A percentile compares a stretch with the other conserved stretches of the same genome.
phyloP scores from a whole-genome alignment of 768 basidiomycete species.

The Lactarius tabidus region DNA sequence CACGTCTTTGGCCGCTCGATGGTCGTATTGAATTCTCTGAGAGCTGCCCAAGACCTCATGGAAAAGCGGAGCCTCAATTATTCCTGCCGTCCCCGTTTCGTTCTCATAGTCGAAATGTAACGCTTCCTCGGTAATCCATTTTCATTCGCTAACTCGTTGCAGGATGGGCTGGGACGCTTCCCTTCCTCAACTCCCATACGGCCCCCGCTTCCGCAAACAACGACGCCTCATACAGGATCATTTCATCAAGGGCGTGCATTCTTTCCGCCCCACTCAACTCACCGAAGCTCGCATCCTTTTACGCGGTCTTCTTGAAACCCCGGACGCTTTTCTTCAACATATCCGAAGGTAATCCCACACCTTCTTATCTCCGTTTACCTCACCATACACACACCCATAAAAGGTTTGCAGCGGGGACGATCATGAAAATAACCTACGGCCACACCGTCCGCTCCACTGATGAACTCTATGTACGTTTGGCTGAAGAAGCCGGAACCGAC shows the following conservation, averaged over 20 bases:
- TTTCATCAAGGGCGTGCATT: constrained; percentile 24
- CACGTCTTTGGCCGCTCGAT: constrained; percentile 31
- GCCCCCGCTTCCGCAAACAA: constrained; percentile 31
- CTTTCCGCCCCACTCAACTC: constrained; percentile 29
- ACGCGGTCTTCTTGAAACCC: constrained; percentile 28
- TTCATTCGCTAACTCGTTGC: neutral
- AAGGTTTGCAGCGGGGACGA: constrained; percentile 32
- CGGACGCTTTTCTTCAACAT: constrained; percentile 30
- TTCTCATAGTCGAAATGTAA: constrained; percentile 31
- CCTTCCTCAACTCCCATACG: constrained; percentile 28
- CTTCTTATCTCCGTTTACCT: neutral
- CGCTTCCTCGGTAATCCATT: neutral
- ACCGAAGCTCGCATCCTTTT: constrained; percentile 31
- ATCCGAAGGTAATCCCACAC: constrained; percentile 27
- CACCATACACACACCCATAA: neutral
- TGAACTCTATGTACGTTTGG: constrained; percentile 32
- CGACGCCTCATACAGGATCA: constrained; percentile 31
- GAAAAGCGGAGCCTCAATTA: constrained; percentile 34
- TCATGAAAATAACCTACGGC: constrained; percentile 35
- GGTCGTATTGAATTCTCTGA: constrained; percentile 34
- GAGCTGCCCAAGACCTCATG: constrained; percentile 35
- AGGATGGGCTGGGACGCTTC: constrained; percentile 27
- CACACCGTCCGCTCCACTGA: constrained; percentile 31
- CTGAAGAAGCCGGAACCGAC: constrained; percentile 28
- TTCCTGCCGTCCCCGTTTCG: constrained; percentile 34